A percentile compares a stretch with the other conserved stretches of the same genome.
These are phyloP conservation scores for Blastosporella zonata DNA, from an alignment of 1,284 basidiomycete genomes.

Conservation along the genomic window DNA sequence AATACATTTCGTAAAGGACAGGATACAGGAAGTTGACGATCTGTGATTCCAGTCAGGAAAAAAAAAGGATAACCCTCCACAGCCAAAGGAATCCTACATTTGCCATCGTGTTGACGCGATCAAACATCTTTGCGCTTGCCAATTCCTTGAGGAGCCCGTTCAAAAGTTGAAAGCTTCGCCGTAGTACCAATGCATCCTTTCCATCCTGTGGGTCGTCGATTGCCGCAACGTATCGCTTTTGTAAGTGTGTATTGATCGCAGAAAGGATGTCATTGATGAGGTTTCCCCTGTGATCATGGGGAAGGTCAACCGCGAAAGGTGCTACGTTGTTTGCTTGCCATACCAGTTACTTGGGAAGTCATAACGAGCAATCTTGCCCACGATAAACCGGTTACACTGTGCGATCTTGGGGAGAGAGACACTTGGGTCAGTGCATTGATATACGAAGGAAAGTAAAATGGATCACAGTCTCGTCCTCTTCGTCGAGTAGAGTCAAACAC, in stretches of 20 bases:
- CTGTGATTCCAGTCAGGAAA: constrained; percentile 32
- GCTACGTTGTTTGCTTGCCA: constrained; percentile 13
- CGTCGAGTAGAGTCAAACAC: constrained; percentile 62
- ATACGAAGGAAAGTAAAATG: neutral
- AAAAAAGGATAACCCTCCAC: neutral
- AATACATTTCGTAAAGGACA: constrained; percentile 57
- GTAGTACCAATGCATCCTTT: constrained; percentile 44
- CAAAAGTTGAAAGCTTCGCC: constrained; percentile 58
- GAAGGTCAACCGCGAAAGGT: constrained; percentile 6
- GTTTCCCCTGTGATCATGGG: constrained; percentile 54
- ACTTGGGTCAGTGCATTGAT: constrained; percentile 4
- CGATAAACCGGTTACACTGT: constrained; percentile 66
- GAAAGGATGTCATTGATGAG: constrained; percentile 57
- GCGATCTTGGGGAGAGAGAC: constrained; percentile 51
- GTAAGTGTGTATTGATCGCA: constrained; percentile 50
- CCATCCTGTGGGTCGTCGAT: constrained; percentile 38
- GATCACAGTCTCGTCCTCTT: constrained; percentile 68
- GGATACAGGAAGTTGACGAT: constrained; percentile 52
- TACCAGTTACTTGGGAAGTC: constrained; percentile 74
- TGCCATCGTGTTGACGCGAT: constrained; percentile 62
- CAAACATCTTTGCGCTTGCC: constrained; percentile 60
- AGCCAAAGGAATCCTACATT: constrained; percentile 36
- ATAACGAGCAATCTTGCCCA: constrained; percentile 66
- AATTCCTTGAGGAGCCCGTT: constrained; percentile 69
- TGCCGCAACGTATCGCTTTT: constrained; percentile 42